These are phyloP conservation scores for Chaetomium tenue DNA, from an alignment of 495 filamentous ascomycete genomes.

Conservation along the genomic window DNA sequence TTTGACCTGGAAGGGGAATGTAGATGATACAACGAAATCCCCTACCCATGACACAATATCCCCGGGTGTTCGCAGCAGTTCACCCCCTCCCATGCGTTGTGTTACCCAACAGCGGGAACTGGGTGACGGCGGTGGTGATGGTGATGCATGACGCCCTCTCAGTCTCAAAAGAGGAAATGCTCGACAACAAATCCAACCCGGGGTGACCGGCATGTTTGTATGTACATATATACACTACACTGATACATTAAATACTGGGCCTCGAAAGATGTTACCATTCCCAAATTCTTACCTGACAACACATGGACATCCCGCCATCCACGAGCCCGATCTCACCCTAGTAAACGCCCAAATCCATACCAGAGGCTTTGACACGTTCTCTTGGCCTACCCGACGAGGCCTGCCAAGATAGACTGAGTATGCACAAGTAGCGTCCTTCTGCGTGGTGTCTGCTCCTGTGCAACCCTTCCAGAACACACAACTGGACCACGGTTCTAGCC, in stretches of 20 bases:
- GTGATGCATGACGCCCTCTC: not conserved
- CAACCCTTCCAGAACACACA: not conserved
- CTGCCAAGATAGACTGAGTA: not conserved
- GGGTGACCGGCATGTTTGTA: no score
- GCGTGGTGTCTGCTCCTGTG: not conserved
- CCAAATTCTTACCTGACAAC: not conserved
- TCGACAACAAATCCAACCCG: not conserved
- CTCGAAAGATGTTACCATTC: not conserved
- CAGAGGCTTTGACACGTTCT: conserved; percentile 15
- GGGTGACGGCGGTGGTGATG: not conserved
- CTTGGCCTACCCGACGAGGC: conserved; percentile 5
- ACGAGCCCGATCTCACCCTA: not conserved
- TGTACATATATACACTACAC: no score
- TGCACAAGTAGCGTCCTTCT: no score
- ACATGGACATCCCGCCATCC: not conserved
- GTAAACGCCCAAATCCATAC: not conserved
- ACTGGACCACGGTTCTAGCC: no score
- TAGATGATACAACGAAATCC: not conserved
- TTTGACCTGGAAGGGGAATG: not conserved
- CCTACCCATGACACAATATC: not conserved
- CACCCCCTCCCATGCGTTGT: not conserved
- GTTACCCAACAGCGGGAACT: not conserved
- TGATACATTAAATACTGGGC: no score
- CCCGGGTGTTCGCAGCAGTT: not conserved
- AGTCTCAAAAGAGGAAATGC: conserved; percentile 7